These are phyloP conservation scores for Geranium rotundifolium DNA, from an alignment of 345 rosid genomes.

Conservation along the genomic window DNA sequence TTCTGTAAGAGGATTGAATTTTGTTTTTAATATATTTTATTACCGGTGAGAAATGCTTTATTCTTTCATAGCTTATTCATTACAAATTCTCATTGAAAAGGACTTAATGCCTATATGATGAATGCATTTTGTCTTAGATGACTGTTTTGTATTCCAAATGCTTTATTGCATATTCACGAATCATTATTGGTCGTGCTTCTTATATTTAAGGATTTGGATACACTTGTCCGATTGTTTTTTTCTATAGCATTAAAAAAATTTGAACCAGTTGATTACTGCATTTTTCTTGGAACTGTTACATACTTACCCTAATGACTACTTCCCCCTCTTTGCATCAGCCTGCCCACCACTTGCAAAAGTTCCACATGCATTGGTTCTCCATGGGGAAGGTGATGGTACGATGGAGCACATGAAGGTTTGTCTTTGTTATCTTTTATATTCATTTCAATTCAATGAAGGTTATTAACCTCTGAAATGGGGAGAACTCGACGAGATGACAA, in stretches of 20 bases:
- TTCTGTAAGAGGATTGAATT: no score
- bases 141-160: neutral
- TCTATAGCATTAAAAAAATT: neutral
- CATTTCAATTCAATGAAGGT: no score
- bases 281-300: conserved; percentile 1
- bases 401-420: conserved; percentile 72
- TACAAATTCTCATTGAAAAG: neutral
- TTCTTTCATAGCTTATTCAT: neutral
- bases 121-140: neutral
- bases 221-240: neutral
- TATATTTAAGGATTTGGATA: neutral
- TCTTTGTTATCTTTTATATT: conserved; percentile 3
- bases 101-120: neutral
- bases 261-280: conserved; percentile 1
- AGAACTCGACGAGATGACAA: no score
- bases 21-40: no score
- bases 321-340: conserved; percentile 30
- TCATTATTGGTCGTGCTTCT: neutral
- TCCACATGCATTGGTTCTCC: conserved; percentile 75
- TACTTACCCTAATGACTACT: neutral
- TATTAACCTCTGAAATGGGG: no score
- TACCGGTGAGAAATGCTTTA: neutral
- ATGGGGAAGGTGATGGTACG: conserved; percentile 77
- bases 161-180: neutral
- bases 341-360: conserved; percentile 61